Percentiles rank a stretch among this genome's conserved stretches.
phyloP scores from a whole-genome alignment of 2,329 filamentous ascomycete genomes.

The Mycosphaerella sp. region DNA sequence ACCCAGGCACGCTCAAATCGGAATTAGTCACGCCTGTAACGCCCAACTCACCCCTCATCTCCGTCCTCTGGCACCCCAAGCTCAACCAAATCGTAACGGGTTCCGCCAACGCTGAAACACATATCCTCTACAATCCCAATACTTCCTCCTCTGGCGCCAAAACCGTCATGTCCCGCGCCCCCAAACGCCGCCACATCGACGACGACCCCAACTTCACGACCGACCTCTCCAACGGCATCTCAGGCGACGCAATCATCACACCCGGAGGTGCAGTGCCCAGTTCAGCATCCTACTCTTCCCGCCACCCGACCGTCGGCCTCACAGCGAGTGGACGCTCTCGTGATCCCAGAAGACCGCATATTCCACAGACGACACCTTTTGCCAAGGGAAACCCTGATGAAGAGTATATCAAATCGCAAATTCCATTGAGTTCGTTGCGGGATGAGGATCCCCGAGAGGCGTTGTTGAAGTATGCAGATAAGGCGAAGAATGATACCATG shows the following conservation, averaged over 20 bases:
- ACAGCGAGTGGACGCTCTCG: conserved; percentile 70
- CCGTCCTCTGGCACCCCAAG: conserved; percentile 85
- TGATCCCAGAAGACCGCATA: conserved; percentile 78
- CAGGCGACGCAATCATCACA: conserved; percentile 71
- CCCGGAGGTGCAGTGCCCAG: conserved; percentile 39
- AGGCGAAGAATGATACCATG: conserved; percentile 84
- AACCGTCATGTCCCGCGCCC: conserved; percentile 83
- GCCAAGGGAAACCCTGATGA: conserved; percentile 85
- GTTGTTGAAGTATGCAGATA: conserved; percentile 87
- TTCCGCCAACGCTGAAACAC: conserved; percentile 83
- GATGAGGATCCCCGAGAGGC: conserved; percentile 96
- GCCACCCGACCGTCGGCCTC: conserved; percentile 65
- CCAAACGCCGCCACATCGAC: conserved; percentile 92
- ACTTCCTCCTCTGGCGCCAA: conserved; percentile 76
- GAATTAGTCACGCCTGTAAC: conserved; percentile 88
- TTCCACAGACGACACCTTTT: conserved; percentile 81
- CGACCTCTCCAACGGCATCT: conserved; percentile 73
- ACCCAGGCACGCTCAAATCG: conserved; percentile 79
- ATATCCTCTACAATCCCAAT: conserved; percentile 84
- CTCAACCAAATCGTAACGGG: conserved; percentile 95
- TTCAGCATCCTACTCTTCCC: conserved; percentile 47
- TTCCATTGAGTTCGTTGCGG: conserved; percentile 84
- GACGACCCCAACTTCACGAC: conserved; percentile 84
- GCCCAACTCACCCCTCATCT: conserved; percentile 71
- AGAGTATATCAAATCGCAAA: conserved; percentile 78